Base-by-base conservation (phyloP, 2,329 filamentous ascomycete species). In the Penicillium expansum region DNA sequence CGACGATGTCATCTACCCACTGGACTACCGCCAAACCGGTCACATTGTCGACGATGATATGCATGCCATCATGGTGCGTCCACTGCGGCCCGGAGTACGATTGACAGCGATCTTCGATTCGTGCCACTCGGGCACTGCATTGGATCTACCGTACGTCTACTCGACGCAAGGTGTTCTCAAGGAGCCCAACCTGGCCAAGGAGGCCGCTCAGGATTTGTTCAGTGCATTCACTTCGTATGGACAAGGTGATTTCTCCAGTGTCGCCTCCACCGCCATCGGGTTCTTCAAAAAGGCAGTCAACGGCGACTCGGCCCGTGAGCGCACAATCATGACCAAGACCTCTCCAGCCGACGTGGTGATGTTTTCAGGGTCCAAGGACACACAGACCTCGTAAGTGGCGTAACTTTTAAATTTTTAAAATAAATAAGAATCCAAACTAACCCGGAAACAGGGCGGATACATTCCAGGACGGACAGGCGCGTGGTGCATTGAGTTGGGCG, bases 311-410 rank as follows among this genome's bases (percentile, higher is more conserved):
- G 87, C 88, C 5, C 87, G 92, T 71, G 83, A 95, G 75, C 86
- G 86, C 70, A 90, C 92, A 52, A 81, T 92, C 69, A 83, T 87
- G 65, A 97, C 93, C 33, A 95, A 96, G 78, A 97, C 94, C 4
- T 94, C 89, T 39, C 89, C 93, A 1, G 94, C 94, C 41, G 94
- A 99, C 74, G 94, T 99, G 38, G 86, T 97, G 71, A 96, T 97
- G 90, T 96, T 92, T 86, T 96, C 91, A 59, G 94, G 94, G 48
- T 95, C 91, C 76, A 97, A 97, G 76, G 94, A 97, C 71, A 86
- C 88, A 56, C 94, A 97, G 77, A 99, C 93, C 50, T 75, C 73
- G 72, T 75, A 62, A 63, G 71, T 68, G 41, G 14, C 9, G 27
- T 47, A 24, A 6, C 10, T n/a, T 30, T 48, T n/a, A n/a, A n/a